A percentile compares a stretch with the other conserved stretches of the same genome.
These are phyloP conservation scores for Trifolium repens DNA, from an alignment of 306 rosid genomes.

Conservation along the genomic window DNA sequence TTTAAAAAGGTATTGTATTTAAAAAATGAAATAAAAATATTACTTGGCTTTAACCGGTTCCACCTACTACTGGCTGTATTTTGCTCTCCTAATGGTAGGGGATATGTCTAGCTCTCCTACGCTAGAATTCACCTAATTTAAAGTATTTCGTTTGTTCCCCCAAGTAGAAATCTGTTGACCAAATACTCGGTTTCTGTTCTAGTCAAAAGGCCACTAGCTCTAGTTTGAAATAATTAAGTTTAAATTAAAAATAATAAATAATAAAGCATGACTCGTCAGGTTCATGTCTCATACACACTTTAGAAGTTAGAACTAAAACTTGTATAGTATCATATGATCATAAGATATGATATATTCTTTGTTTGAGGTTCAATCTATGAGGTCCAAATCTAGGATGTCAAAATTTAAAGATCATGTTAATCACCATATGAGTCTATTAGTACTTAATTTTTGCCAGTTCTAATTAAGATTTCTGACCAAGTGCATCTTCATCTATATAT, in stretches of 20 bases:
- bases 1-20: too few species aligned
- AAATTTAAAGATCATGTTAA: constrained; percentile 36
- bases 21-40: too few species aligned
- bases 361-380: constrained; percentile 46
- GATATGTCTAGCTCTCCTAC: too few species aligned
- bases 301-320: background rate
- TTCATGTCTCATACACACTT: constrained; percentile 47
- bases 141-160: constrained; percentile 69
- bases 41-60: too few species aligned
- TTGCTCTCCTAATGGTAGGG: too few species aligned
- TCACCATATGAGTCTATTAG: background rate
- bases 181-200: constrained; percentile 75
- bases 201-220: constrained; percentile 69
- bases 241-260: background rate
- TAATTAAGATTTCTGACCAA: constrained; percentile 26
- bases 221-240: background rate
- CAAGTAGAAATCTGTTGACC: constrained; percentile 93
- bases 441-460: background rate
- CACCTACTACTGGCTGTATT: too few species aligned
- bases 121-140: background rate
- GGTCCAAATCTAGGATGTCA: constrained; percentile 39
- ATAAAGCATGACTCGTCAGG: constrained; percentile 28
- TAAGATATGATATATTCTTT: background rate
- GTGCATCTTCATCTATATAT: constrained; percentile 44
- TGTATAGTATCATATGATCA: too few species aligned